Evolutionary conservation across 352 stramenopile species (phyloP), one percentile per base, ranked within the genome.

Genomic region (Peronospora farinosa): DNA sequence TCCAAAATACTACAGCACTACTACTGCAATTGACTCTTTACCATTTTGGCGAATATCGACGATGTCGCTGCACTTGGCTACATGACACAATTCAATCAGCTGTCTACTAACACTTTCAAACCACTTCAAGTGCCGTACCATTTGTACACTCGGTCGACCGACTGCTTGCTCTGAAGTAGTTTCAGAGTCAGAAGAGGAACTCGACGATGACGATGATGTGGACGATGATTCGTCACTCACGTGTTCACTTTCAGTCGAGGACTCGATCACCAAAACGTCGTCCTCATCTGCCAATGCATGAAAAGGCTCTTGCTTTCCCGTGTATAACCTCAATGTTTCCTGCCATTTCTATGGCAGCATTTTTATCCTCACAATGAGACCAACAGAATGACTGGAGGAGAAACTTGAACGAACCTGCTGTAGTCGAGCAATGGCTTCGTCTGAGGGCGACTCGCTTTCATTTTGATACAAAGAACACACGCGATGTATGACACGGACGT

Each of bases 401-500:
- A 39, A 7, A 10, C 23, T 21, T 15, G n/a, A 13, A 27, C 30
- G 10, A 45, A 74, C 69, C 56, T 72, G 54, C 31, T 65, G 60
- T 28, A 78, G 46, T 9, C 54, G 37, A 17, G 44, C 51, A 1
- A 62, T 45, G 11, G 49, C 43, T 5, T 57, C 45, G 9, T 50
- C 40, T 7, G 62, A 51, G 15, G 38, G 10, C 0, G 32, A 27
- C 35, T 67, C 48, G n/a, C 55, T 61, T 19, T 66, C 17, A 45
- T 75, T 39, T n/a, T 40, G 48, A 36, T 82, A 82, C 7, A 57
- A 56, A 37, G 51, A 45, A 41, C 73, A 85, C 37, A 85, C 73
- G 37, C 76, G 73, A n/a, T 55, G 51, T 37, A 87, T 78, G 12
- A 85, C 67, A 33, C 73, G 73, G 45, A 65, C 44, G 49, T 87